A percentile compares a stretch with the other conserved stretches of the same genome.
These are phyloP conservation scores for Rhizoclosmatium globosum DNA, from an alignment of 192 early-diverging fungal genomes.

Conservation along the genomic window DNA sequence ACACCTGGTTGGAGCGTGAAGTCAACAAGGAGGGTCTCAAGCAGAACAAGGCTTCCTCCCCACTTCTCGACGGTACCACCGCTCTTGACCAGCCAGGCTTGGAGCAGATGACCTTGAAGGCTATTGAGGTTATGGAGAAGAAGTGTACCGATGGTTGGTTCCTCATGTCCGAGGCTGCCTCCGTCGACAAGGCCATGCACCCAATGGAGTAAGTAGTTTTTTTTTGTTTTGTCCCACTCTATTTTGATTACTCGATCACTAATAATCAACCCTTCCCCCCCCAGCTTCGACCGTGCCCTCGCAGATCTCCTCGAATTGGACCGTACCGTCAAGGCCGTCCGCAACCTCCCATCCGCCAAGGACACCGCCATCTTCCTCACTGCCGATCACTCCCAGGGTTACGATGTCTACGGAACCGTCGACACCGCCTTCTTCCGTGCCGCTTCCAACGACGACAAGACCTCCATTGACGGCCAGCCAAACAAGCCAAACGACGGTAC, in stretches of 20 bases:
- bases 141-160: constrained; percentile 68
- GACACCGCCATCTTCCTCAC: constrained; percentile 67
- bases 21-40: constrained; percentile 60
- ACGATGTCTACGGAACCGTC: constrained; percentile 71
- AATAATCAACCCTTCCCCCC: background rate
- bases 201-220: constrained; percentile 48
- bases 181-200: constrained; percentile 71
- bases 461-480: constrained; percentile 33
- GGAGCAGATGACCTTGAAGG: constrained; percentile 66
- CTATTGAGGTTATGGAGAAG: constrained; percentile 66
- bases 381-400: constrained; percentile 70
- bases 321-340: constrained; percentile 54
- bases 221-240: background rate
- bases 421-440: constrained; percentile 62
- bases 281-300: constrained; percentile 61
- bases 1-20: constrained; percentile 72
- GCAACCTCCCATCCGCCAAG: constrained; percentile 61
- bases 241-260: background rate
- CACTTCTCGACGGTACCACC: constrained; percentile 46
- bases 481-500: background rate
- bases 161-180: constrained; percentile 72
- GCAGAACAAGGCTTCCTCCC: constrained; percentile 39
- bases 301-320: constrained; percentile 73
- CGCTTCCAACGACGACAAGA: background rate
- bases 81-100: constrained; percentile 66